Evolutionary conservation across 2,329 filamentous ascomycete genomes (phyloP), one percentile per base, ranked within the genome.

Genomic region (Sporothrix brasiliensis): DNA sequence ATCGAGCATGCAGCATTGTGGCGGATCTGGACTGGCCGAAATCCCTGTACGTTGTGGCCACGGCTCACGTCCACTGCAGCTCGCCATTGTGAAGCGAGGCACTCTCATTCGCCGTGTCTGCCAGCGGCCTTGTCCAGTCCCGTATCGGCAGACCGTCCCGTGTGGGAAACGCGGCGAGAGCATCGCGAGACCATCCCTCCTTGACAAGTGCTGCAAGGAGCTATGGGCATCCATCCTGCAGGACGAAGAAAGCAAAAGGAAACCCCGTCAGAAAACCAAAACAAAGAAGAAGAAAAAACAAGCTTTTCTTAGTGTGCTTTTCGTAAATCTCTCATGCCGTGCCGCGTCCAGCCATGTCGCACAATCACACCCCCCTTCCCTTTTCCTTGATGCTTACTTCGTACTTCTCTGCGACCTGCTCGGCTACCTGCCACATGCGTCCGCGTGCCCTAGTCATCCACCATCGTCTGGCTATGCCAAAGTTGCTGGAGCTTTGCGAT

Each of bases 341-440:
- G 21, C 30, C 39, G 34, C 34, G 34, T 34, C 50, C 34, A 52
- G 61, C 30, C 9, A 34, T 9, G 34, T 7, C 34, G 34, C 27
- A 47, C 61, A 39, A 21, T 19, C 63, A 34, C 44, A 21, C 63
- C 63, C 63, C 41, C 14, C n/a, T 14, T 63, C 19, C 19, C 34
- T 27, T 47, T 21, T 44, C 19, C 19, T 34, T 14, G 13, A 27
- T 69, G 69, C 70, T 52, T 69, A 9, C 34, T 7, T 34, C 70
- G 44, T 69, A 9, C 34, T 7, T 34, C 34, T 19, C 50, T 58
- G 39, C 14, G 53, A 69, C 70, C 39, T 69, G 47, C 34, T 44
- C 58, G 24, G 30, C 58, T 71, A 71, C 67, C 44, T 69, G 47
- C 27, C 41, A 60, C 60, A 53, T 44, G 39, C 66, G 34, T 56